These are phyloP conservation scores for Westerdykella aurantiaca DNA, from an alignment of 2,329 filamentous ascomycete genomes.

Conservation along the genomic window DNA sequence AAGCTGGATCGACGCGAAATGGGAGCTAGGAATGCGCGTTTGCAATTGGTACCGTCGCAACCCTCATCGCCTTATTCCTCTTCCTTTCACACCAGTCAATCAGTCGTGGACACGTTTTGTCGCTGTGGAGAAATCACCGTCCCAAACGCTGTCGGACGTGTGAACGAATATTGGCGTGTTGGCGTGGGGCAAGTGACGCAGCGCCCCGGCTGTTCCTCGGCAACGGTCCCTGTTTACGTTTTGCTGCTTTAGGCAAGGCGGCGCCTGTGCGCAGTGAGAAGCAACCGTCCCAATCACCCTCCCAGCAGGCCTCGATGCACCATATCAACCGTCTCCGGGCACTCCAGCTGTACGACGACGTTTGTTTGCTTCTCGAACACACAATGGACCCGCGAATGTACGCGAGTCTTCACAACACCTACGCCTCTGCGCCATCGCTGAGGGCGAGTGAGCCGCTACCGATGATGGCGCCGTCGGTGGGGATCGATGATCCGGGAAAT, in stretches of 20 bases:
- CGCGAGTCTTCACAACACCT: slow-evolving; percentile 24
- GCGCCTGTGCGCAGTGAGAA: slow-evolving; percentile 8
- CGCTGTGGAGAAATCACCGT: no score
- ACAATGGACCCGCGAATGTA: slow-evolving; percentile 28
- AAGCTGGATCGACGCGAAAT: neutral
- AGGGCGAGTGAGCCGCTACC: slow-evolving; percentile 35
- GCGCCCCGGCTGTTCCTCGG: no score
- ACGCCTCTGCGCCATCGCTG: slow-evolving; percentile 43
- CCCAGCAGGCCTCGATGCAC: slow-evolving; percentile 20
- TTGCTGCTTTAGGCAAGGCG: slow-evolving; percentile 20
- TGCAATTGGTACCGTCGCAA: no score
- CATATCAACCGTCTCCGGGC: slow-evolving; percentile 25
- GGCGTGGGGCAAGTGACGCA: slow-evolving; percentile 2
- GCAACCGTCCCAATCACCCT: neutral
- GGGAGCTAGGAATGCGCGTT: slow-evolving; percentile 6
- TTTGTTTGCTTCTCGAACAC: slow-evolving; percentile 18
- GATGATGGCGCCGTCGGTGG: slow-evolving; percentile 28
- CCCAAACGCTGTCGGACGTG: no score
- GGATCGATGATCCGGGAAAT: slow-evolving; percentile 41
- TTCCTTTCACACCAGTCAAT: slow-evolving; percentile 3
- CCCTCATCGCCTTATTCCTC: no score
- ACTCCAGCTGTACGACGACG: slow-evolving; percentile 18
- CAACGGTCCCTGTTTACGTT: slow-evolving; percentile 22
- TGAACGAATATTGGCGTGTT: neutral
- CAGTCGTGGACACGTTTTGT: slow-evolving; percentile 10